These are phyloP conservation scores for Phaeophleospora eucalypticola DNA, from an alignment of 2,329 filamentous ascomycete genomes.

Conservation along the genomic window DNA sequence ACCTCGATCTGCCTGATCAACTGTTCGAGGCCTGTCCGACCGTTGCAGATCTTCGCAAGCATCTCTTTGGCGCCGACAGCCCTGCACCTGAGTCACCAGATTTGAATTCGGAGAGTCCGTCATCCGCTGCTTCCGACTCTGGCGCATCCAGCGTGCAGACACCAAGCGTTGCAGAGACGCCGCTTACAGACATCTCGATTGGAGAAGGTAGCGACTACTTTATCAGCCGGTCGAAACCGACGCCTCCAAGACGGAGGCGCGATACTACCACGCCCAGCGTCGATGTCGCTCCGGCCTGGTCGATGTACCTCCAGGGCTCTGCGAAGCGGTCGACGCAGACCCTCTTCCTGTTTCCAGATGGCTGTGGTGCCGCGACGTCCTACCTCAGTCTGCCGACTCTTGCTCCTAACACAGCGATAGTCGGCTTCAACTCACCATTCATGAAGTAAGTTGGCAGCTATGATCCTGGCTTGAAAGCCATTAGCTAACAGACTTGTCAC, in stretches of 20 bases:
- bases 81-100: background rate
- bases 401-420: conserved; percentile 29
- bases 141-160: background rate
- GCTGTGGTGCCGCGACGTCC: conserved; percentile 45
- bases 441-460: no score
- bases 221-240: no score
- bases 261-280: no score
- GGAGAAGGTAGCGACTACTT: no score
- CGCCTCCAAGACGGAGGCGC: no score
- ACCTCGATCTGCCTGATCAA: conserved; percentile 7
- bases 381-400: conserved; percentile 42
- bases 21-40: conserved; percentile 5
- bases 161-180: background rate
- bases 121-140: background rate
- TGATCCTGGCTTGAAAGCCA: no score
- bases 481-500: no score
- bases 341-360: conserved; percentile 41
- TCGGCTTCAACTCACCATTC: conserved; percentile 6
- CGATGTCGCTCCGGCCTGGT: background rate
- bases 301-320: conserved; percentile 14
- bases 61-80: no score
- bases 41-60: background rate
- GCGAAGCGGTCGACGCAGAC: conserved; percentile 6
- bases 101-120: background rate
- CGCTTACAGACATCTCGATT: background rate